Evolutionary conservation across 257 asterid species (phyloP).

Genomic region (Solanum stenotomum): DNA sequence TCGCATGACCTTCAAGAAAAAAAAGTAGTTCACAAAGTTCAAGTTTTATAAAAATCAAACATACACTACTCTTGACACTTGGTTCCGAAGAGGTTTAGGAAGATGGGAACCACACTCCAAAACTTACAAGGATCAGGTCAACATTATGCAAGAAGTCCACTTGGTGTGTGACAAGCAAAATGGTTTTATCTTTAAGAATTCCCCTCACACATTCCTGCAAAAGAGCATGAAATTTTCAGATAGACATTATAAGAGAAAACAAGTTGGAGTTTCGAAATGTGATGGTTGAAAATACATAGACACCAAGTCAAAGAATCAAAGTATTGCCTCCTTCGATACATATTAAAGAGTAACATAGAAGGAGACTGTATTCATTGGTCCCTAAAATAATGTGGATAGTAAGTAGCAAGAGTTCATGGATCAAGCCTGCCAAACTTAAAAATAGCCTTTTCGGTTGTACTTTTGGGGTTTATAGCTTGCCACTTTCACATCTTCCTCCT

Average conservation of each 20-base stretch:
- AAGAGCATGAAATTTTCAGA: not conserved
- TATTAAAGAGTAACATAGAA: not conserved
- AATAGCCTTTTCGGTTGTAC: not conserved
- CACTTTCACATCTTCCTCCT: not conserved
- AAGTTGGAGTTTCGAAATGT: not conserved
- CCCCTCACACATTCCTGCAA: slow-evolving; percentile 89
- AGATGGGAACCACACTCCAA: not conserved
- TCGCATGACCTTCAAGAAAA: slow-evolving; percentile 65
- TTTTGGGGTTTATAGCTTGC: not conserved
- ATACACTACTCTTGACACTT: not conserved
- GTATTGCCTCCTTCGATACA: not conserved
- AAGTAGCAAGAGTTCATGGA: not conserved
- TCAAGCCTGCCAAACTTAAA: not conserved
- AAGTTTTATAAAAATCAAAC: not conserved
- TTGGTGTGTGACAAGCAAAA: slow-evolving; percentile 92
- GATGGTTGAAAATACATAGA: not conserved
- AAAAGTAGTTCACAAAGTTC: not conserved
- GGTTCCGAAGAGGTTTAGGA: not conserved
- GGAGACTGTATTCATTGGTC: not conserved
- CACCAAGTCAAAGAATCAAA: not conserved
- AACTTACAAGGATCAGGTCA: slow-evolving; percentile 73
- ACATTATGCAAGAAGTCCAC: slow-evolving; percentile 95
- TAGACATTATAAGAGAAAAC: not conserved
- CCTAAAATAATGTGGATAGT: not conserved
- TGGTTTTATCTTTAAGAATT: slow-evolving; percentile 65